A percentile compares a stretch with the other conserved stretches of the same genome.
These are phyloP conservation scores for Alternaria brassicae DNA, from an alignment of 2,329 filamentous ascomycete species.

Conservation along the genomic window DNA sequence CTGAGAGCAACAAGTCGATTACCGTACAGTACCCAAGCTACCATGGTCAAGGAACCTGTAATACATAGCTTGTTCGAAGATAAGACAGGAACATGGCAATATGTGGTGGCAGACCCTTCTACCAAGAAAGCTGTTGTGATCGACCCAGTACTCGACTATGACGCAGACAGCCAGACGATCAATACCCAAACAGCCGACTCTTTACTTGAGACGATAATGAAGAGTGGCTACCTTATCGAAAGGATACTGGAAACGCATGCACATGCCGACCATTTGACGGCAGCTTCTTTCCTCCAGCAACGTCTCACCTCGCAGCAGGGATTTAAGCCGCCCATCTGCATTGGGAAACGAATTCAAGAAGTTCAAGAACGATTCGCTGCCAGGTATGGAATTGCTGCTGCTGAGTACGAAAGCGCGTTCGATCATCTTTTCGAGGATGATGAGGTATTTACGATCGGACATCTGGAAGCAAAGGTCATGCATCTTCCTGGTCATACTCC, in stretches of 20 bases:
- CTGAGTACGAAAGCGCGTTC: constrained; percentile 59
- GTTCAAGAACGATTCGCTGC: constrained; percentile 61
- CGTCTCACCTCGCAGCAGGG: constrained; percentile 46
- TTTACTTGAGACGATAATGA: constrained; percentile 55
- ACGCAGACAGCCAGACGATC: constrained; percentile 55
- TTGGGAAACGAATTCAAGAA: constrained; percentile 61
- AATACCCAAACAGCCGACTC: constrained; percentile 61
- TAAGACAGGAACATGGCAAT: constrained; percentile 65
- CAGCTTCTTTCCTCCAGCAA: constrained; percentile 64
- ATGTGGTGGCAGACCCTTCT: constrained; percentile 63
- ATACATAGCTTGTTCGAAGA: constrained; percentile 46
- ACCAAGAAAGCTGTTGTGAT: constrained; percentile 63
- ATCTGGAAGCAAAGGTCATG: constrained; percentile 55
- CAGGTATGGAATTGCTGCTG: constrained; percentile 55
- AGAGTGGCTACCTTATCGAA: constrained; percentile 58
- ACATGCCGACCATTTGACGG: constrained; percentile 67
- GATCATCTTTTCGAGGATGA: constrained; percentile 63
- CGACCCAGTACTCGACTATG: constrained; percentile 67
- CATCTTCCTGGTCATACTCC: constrained; percentile 68
- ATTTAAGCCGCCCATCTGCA: constrained; percentile 57
- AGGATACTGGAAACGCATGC: constrained; percentile 68
- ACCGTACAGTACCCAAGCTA: not conserved
- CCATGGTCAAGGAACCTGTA: constrained; percentile 9
- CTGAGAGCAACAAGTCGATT: not conserved
- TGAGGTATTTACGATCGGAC: constrained; percentile 61